Evolutionary conservation across 371 early-diverging fungal species (phyloP), one percentile per base, ranked within the genome.

Genomic region (Phascolomyces articulosus): DNA sequence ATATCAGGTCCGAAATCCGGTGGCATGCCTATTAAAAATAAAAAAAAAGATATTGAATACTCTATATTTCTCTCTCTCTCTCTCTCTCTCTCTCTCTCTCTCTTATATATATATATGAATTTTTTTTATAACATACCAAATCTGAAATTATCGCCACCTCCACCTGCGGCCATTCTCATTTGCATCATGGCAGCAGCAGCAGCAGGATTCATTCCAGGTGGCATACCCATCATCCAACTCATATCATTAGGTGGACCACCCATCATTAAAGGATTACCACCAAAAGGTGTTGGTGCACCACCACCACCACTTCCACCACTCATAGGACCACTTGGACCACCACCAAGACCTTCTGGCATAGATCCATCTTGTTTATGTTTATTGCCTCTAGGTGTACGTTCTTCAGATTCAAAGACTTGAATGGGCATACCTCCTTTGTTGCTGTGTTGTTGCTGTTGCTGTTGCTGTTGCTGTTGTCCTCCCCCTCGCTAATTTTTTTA

Each of bases 171-270:
- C 63, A 70, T 66, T 20, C 62, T 55, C 72, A 71, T 73, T 24
- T 67, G 58, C 73, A 69, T 67, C 73, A 73, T 69, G 49, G 68
- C 65, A 38, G 65, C 65, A 34, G 64, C 64, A 4, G 69, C 65
- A 24, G 64, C 65, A 24, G 71, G 71, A 51, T 73, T 73, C 69
- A 73, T 73, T 18, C 69, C 69, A 11, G 73, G 73, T n/a, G 73
- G 73, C 69, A 73, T 73, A 18, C 73, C 73, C 69, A 73, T 73
- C 73, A 73, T 69, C 78, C 78, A 80, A 27, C 59, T 58, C 81
- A 80, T 80, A 16, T 79, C 77, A 13, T 55, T 62, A 20, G 66
- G 65, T 13, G 60, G 64, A 3, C 44, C 63, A 2, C 66, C 67
- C 21, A 66, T 62, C 67, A 68, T 66, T 48, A 62, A 59, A 24